A percentile compares a stretch with the other conserved stretches of the same genome.
phyloP scores from a whole-genome alignment of 495 filamentous ascomycete genomes.

The Trichoderma parareesei region DNA sequence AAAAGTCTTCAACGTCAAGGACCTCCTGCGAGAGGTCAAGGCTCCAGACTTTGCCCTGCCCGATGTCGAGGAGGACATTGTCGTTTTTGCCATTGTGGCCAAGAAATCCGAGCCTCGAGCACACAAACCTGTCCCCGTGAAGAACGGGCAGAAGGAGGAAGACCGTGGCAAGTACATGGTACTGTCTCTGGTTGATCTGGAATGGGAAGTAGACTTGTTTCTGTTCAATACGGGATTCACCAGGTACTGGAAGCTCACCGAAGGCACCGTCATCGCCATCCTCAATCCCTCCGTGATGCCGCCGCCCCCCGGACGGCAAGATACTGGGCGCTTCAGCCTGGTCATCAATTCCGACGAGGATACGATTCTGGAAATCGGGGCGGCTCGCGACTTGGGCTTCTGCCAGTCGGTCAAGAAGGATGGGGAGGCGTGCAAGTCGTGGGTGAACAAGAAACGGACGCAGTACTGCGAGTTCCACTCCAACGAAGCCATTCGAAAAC shows the following conservation, averaged over 20 bases:
- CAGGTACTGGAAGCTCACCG: slow-evolving; percentile 79
- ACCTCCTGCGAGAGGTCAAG: slow-evolving; percentile 73
- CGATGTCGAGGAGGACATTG: slow-evolving; percentile 74
- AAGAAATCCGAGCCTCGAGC: slow-evolving; percentile 73
- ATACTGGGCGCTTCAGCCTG: slow-evolving; percentile 76
- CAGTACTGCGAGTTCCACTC: slow-evolving; percentile 92
- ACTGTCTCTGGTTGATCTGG: slow-evolving; percentile 75
- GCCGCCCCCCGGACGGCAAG: slow-evolving; percentile 59
- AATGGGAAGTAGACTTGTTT: slow-evolving; percentile 85
- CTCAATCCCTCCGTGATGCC: slow-evolving; percentile 91
- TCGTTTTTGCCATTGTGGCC: slow-evolving; percentile 79
- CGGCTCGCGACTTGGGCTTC: slow-evolving; percentile 75
- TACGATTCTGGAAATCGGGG: slow-evolving; percentile 82
- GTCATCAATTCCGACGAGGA: slow-evolving; percentile 77
- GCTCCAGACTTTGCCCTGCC: slow-evolving; percentile 79
- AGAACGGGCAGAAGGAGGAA: slow-evolving; percentile 41
- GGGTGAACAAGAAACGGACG: slow-evolving; percentile 82
- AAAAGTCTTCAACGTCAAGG: slow-evolving; percentile 68
- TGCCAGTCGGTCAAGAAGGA: slow-evolving; percentile 81
- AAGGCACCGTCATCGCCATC: slow-evolving; percentile 82
- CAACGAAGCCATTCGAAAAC: slow-evolving; percentile 65
- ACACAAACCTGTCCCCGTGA: slow-evolving; percentile 52
- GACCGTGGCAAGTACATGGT: slow-evolving; percentile 81
- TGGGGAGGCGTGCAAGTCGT: slow-evolving; percentile 68
- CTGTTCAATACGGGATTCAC: slow-evolving; percentile 88